Conservation (phyloP, 257 asterid genomes). For the Forsythia viridissima region DNA sequence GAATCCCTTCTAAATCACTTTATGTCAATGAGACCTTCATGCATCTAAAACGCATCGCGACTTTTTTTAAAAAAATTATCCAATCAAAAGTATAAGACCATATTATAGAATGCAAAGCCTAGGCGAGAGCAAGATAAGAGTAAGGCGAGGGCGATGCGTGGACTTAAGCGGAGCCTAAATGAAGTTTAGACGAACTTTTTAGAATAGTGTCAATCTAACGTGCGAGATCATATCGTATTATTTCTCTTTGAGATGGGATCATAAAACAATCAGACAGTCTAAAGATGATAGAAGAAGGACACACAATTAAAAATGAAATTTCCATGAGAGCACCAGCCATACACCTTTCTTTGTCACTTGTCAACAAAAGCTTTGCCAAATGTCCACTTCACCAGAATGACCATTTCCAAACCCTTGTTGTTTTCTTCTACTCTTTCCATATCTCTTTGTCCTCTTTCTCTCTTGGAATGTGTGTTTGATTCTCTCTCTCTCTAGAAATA, state of each 20-base stretch:
- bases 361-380: constrained; percentile 34
- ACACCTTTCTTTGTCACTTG: constrained; percentile 31
- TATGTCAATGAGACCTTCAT: too few species aligned
- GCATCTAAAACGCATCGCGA: too few species aligned
- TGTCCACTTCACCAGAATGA: constrained; percentile 62
- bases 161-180: too few species aligned
- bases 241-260: neutral
- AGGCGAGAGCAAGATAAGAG: too few species aligned
- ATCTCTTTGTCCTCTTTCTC: constrained; percentile 54
- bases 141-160: too few species aligned
- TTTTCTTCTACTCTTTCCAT: constrained; percentile 45
- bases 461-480: constrained; percentile 57
- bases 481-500: constrained; percentile 11
- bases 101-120: too few species aligned
- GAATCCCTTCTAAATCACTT: too few species aligned
- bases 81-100: too few species aligned
- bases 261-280: neutral
- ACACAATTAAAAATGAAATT: neutral
- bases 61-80: too few species aligned
- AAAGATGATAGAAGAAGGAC: neutral
- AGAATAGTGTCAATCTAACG: too few species aligned
- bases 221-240: neutral
- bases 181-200: too few species aligned
- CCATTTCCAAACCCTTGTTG: constrained; percentile 58
- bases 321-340: neutral